Conservation (phyloP, 2,329 filamentous ascomycete species). For the Macroventuria anomochaeta region DNA sequence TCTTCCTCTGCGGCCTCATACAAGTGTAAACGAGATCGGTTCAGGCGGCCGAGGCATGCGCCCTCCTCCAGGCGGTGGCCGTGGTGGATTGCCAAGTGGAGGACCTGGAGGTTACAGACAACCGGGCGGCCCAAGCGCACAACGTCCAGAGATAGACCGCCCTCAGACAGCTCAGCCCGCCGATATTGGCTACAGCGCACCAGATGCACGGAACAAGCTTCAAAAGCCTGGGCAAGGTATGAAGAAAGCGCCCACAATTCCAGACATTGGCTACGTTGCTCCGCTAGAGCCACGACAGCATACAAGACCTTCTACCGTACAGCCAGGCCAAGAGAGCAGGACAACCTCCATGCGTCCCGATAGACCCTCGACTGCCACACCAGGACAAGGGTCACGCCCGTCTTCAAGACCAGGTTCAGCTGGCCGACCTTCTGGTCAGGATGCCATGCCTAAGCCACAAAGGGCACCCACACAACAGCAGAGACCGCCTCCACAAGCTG, state of each 20-base stretch:
- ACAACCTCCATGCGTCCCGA: conserved; percentile 33
- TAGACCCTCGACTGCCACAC: conserved; percentile 32
- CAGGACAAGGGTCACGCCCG: conserved; percentile 24
- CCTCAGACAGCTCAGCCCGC: conserved; percentile 51
- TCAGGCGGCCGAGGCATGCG: conserved; percentile 40
- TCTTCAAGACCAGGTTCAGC: conserved; percentile 39
- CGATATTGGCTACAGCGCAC: conserved; percentile 53
- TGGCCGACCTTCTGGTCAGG: conserved; percentile 37
- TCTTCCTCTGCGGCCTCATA: conserved; percentile 47
- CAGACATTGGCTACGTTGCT: conserved; percentile 48
- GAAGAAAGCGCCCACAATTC: conserved; percentile 42
- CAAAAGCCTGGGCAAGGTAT: conserved; percentile 47
- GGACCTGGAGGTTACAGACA: conserved; percentile 46
- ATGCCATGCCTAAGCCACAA: conserved; percentile 34
- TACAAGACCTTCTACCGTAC: conserved; percentile 43
- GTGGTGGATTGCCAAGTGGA: conserved; percentile 38
- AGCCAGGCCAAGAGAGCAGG: conserved; percentile 45
- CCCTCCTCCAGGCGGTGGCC: conserved; percentile 36
- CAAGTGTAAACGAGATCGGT: conserved; percentile 46
- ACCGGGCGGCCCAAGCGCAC: conserved; percentile 48
- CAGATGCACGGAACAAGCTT: conserved; percentile 54
- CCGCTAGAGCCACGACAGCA: conserved; percentile 47
- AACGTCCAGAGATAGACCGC: conserved; percentile 42
- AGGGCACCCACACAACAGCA: conserved; percentile 32
- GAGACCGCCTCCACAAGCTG: conserved; percentile 26